Percentiles rank a stretch among this genome's conserved stretches.
Conservation (phyloP, 768 basidiomycete genomes). For the Solioccasus polychromus region DNA sequence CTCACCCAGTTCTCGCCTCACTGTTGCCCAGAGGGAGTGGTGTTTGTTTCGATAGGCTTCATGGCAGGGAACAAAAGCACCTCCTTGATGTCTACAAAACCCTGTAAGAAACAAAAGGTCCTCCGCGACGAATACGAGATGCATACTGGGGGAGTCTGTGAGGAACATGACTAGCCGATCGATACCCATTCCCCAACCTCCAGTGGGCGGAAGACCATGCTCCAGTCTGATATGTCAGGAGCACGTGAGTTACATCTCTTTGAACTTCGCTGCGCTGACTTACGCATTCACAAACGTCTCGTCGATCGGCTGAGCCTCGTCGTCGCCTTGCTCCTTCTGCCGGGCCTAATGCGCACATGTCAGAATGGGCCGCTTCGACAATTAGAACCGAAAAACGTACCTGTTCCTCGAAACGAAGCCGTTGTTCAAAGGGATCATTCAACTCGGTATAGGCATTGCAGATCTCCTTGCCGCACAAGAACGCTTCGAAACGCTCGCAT, state of each 20-base stretch:
- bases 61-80: constrained; percentile 96
- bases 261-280: constrained; percentile 27
- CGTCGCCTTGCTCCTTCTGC: constrained; percentile 97
- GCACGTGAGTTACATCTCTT: background rate
- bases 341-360: constrained; percentile 43
- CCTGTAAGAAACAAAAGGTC: constrained; percentile 5
- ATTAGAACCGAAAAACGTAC: constrained; percentile 30
- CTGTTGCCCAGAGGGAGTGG: constrained; percentile 26
- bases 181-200: constrained; percentile 95
- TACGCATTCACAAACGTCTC: constrained; percentile 95
- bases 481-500: constrained; percentile 98
- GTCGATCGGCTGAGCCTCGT: constrained; percentile 96
- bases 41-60: constrained; percentile 71
- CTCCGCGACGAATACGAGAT: background rate
- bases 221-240: constrained; percentile 60
- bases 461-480: constrained; percentile 97
- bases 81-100: constrained; percentile 83
- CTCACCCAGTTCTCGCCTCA: constrained; percentile 20
- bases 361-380: background rate
- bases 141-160: constrained; percentile 87
- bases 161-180: constrained; percentile 99
- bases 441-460: constrained; percentile 99
- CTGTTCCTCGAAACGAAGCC: constrained; percentile 94
- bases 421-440: constrained; percentile 98
- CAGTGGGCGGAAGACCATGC: constrained; percentile 95